Base-by-base conservation (phyloP, 2,329 filamentous ascomycete genomes). In the Conoideocrella luteorostrata region DNA sequence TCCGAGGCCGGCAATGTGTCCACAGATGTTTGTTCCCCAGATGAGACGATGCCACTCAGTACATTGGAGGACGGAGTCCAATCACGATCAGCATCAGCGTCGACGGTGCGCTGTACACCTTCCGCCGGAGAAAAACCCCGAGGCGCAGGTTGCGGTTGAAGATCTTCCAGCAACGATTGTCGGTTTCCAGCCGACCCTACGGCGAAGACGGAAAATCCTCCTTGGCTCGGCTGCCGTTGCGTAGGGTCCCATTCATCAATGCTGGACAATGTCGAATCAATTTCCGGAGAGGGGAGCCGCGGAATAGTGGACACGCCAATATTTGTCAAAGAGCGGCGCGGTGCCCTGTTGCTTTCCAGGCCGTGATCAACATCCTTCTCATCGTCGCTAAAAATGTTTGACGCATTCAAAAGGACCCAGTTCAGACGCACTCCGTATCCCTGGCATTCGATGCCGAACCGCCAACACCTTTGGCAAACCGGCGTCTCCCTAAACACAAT, bases 371-470 rank as follows among this genome's bases (percentile, higher is more conserved):
- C 13, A 20, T 43, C 12, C 5, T 22, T 28, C 26, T 18, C 10
- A 22, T 20, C 5, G n/a, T 45, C 18, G 39, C 34, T 7, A 17
- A 41, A 24, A 35, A 44, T 13, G n/a, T 22, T 40, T 11, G 30
- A 44, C 12, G 44, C n/a, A 7, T 39, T 44, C 2, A 50, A 34
- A 40, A 39, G 29, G 3, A 44, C 15, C 52, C 49, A 53, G 18
- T 40, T 47, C 12, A 54, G 41, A 6, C 51, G 47, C 5, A 53
- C 30, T 7, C 44, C 51, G 26, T 56, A 56, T 2, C 53, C 53
- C 23, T 53, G 45, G 20, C 52, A 54, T 11, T 39, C n/a, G 17
- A 52, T 32, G 2, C 48, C 47, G n/a, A 49, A 41, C 10, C 39
- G 46, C 15, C 29, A 15, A 28, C 48, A 50, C 9, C 46, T 37